Base-by-base conservation (phyloP, 1,139 yeast genomes). In the Debaryomyces subglobosus region DNA sequence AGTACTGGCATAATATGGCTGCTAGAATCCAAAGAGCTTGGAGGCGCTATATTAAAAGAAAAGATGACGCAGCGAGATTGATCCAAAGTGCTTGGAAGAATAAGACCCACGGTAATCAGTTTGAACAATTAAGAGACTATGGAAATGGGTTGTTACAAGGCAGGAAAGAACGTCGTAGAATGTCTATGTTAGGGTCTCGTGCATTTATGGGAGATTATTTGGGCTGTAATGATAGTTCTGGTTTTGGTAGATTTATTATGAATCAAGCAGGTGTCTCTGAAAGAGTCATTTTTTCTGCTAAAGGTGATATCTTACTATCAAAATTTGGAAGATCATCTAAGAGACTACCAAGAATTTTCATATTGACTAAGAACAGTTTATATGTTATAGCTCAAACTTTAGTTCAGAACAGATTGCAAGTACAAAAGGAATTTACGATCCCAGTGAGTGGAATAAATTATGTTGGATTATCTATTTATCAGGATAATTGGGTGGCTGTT, bases 1-100 rank as follows among this genome's bases (percentile, higher is more conserved):
- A 86, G 71, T 95, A 91, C 65, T 95, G 99, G 99, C 95, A 91
- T 63, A 90, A 89, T 60, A 95, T 94, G 96, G 99, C 99, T 2
- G 92, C 96, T 2, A 82, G 96, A 59, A 94, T 95, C 58, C 99
- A 95, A 72, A 81, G 98, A 57, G 98, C 99, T 4, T 91, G 97
- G 92, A 82, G 99, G 72, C 78, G 89, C 58, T 89, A 87, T 63
- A 71, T 86, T 53, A 85, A 85, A 64, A 79, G 89, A 62, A 86
- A 92, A 68, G 87, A 85, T 51, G 96, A 90, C 61, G 94, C 96
- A 23, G 98, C 97, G 1, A 84, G 81, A 53, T 81, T 78, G 45
- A 84, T 94, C 42, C 99, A 95, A 71, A 80, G 86, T 53, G 86
- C 91, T 41, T 90, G 96, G 88, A 83, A 95, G 65, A 85, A 81